Evolutionary conservation across 2,329 filamentous ascomycete genomes (phyloP).

Genomic region (Trichoderma sp.): DNA sequence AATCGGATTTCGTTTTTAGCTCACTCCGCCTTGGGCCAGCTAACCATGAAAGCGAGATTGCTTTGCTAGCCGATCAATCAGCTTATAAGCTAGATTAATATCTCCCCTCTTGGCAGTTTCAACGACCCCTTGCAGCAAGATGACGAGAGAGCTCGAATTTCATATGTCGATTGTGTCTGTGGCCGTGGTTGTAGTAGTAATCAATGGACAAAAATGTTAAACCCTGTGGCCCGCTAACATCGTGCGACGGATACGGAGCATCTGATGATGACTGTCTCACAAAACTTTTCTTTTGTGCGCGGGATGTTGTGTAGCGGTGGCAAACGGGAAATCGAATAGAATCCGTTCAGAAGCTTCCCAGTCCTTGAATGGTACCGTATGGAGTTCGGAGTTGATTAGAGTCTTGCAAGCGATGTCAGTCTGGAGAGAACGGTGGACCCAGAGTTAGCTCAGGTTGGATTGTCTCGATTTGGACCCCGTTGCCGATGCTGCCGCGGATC

Average conservation of each 20-base stretch:
- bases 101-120: conserved; percentile 7
- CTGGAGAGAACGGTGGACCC: conserved; percentile 2
- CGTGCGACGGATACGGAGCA: conserved; percentile 10
- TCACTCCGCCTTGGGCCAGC: neutral
- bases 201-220: neutral
- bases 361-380: neutral
- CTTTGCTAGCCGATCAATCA: neutral
- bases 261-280: conserved; percentile 13
- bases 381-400: neutral
- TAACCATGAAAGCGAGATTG: neutral
- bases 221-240: conserved; percentile 7
- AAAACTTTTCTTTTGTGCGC: neutral
- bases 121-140: neutral
- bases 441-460: neutral
- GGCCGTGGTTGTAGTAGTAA: neutral
- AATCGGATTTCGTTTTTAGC: neutral
- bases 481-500: conserved; percentile 18
- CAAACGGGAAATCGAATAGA: neutral
- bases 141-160: neutral
- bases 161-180: neutral
- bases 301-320: neutral
- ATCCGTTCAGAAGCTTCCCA: neutral
- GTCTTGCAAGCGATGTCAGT: neutral
- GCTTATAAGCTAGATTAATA: neutral
- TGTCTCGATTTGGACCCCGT: conserved; percentile 11